phyloP scores from a whole-genome alignment of 2,329 filamentous ascomycete genomes.

The Claviceps monticola region DNA sequence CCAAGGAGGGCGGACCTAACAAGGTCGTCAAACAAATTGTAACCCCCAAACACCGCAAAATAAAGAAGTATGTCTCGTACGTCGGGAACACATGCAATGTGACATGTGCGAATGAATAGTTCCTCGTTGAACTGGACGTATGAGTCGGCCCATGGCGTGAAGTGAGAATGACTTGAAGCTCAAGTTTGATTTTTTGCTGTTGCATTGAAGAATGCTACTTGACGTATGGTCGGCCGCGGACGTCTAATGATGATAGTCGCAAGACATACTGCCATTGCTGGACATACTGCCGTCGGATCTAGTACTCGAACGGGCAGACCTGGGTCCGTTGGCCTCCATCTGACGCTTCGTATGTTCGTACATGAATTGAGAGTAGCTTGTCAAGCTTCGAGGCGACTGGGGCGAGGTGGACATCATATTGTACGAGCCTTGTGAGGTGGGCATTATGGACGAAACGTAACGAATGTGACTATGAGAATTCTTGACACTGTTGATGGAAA shows the following conservation, averaged over 20 bases:
- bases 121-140: too few relatives aligned
- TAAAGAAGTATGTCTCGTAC: too few relatives aligned
- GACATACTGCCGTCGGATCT: conserved; percentile 4
- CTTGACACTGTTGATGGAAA: too few relatives aligned
- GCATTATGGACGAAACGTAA: conserved; percentile 17
- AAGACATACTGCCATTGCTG: conserved; percentile 16
- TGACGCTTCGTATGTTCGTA: conserved; percentile 51
- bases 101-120: too few relatives aligned
- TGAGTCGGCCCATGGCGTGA: too few relatives aligned
- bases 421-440: conserved; percentile 25
- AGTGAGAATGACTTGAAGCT: too few relatives aligned
- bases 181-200: too few relatives aligned
- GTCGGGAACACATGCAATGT: too few relatives aligned
- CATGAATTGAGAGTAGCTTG: conserved; percentile 46
- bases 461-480: not conserved
- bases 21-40: too few relatives aligned
- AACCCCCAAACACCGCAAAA: too few relatives aligned
- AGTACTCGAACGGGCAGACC: conserved; percentile 9
- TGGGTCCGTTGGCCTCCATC: conserved; percentile 39
- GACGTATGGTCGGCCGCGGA: not conserved
- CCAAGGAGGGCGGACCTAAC: too few relatives aligned
- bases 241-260: conserved; percentile 6
- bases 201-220: too few relatives aligned
- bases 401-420: conserved; percentile 23
- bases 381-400: conserved; percentile 32